Evolutionary conservation across 1,139 yeast genomes (phyloP), one percentile per base, ranked within the genome.

Genomic region (Chernovozyma aurita): DNA sequence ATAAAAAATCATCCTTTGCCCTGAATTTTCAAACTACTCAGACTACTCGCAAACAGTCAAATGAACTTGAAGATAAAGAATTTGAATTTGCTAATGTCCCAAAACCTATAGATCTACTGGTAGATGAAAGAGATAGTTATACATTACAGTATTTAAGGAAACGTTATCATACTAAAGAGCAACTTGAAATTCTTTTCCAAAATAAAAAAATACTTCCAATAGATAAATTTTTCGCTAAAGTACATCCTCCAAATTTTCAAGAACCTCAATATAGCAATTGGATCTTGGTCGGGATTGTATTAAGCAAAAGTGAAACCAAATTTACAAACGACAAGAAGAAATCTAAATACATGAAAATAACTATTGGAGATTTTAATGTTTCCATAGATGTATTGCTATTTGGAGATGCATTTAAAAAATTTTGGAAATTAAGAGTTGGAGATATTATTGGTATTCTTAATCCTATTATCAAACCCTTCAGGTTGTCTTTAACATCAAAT

Each of bases 211-310:
- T 80, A 1, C 56, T 83, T 31, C 63, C 80, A 30, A 50, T 81
- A 5, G 71, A 71, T n/a, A 77, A 78, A 41, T 57, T 82, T 9
- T 69, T 76, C 41, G 85, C 84, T 3, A 79, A 80, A 42, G 78
- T 86, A 2, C 47, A 57, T 28, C 82, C 92, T 4, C 95, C 95
- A 1, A 63, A 73, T 21, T 88, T 73, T 50, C 55, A 60, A 4
- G 84, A 84, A 35, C 95, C 96, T 0, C 60, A 65, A 24, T 81
- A 80, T 47, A 60, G 81, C 12, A 88, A 90, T 50, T 88, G 86
- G 83, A 80, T 83, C 17, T 71, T 83, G 8, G 53, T 81, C 18
- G 97, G 95, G 1, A 70, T 85, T 7, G 64, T 90, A 0, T 65
- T 78, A 4, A 53, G 57, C 24, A 88, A 87, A 50, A 63, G 78